Evolutionary conservation across 2,329 filamentous ascomycete species (phyloP).

Genomic region (Juglanconis juglandina): DNA sequence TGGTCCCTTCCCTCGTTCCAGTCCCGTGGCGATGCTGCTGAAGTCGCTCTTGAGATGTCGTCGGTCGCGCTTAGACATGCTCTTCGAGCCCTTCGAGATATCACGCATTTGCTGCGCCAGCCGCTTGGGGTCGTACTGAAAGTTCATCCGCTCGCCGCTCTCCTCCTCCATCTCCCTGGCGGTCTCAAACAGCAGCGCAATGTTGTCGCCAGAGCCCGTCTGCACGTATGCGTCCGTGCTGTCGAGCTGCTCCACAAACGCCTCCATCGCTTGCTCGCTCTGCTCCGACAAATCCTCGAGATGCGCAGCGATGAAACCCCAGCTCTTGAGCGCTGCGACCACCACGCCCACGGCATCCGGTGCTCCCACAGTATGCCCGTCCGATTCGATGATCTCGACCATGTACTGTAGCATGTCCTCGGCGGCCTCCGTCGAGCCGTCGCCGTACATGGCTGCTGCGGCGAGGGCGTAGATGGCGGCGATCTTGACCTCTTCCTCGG

Average conservation of each 20-base stretch:
- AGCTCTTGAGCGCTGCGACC: conserved; percentile 70
- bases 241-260: conserved; percentile 81
- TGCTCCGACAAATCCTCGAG: conserved; percentile 70
- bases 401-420: conserved; percentile 72
- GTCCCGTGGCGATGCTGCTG: conserved; percentile 50
- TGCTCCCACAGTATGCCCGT: conserved; percentile 70
- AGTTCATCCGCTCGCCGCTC: conserved; percentile 45
- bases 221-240: conserved; percentile 71
- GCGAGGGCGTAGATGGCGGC: conserved; percentile 71
- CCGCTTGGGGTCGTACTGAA: conserved; percentile 49
- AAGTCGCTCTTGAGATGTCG: conserved; percentile 47
- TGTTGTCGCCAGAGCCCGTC: conserved; percentile 73
- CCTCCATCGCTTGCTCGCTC: conserved; percentile 71
- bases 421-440: conserved; percentile 64
- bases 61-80: conserved; percentile 47
- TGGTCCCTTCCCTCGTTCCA: conserved; percentile 52
- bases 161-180: conserved; percentile 47
- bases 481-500: conserved; percentile 63
- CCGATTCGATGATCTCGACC: conserved; percentile 73
- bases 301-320: conserved; percentile 76
- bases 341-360: conserved; percentile 69
- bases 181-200: conserved; percentile 79
- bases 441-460: conserved; percentile 71
- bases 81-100: conserved; percentile 46
- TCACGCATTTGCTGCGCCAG: conserved; percentile 46